Evolutionary conservation across 306 rosid genomes (phyloP), one percentile per base, ranked within the genome.

Genomic region (Prunus kanzakura): DNA sequence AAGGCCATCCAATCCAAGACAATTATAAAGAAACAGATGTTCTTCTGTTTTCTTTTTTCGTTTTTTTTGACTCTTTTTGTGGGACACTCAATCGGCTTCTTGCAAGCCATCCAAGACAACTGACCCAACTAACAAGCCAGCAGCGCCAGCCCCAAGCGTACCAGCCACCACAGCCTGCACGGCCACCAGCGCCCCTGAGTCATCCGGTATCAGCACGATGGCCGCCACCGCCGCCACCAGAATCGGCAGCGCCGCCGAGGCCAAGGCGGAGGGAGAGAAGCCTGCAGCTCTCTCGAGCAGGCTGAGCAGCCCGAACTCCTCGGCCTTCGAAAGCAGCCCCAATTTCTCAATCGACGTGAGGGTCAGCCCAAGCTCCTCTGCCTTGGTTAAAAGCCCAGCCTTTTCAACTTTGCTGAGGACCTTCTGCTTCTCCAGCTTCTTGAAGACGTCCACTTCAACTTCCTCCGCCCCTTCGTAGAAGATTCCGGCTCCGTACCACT

Each of bases 401-500:
- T 86, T 94, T 68, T 94, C 98, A 0, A 94, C 98, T 56, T 84
- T 91, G 88, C 98, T 94, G 46, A 94, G 78, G 1, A 94, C 91
- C 76, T 92, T 94, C 58, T 78, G 80, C 87, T 89, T 89, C 88
- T 94, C 97, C 4, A 94, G 82, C 75, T 89, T 87, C 92, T 92
- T 94, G 91, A 94, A 94, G 76, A 94, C 97, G 80, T 94, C 98
- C 22, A 94, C 96, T 8, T 94, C 91, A 22, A 94, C 93, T 6
- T 81, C 87, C 66, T 94, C 98, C 78, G 89, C 79, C 6, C 97
- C 96, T 67, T 91, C 98, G 86, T 85, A 94, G 93, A 94, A 94
- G 13, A 94, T 89, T 27, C 98, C 98, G 1, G 95, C 82, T 4
- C 98, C 98, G 83, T 85, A 94, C 98, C 98, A 94, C 56, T 94